Conservation (phyloP, 768 basidiomycete species). For the Boletus sp. region DNA sequence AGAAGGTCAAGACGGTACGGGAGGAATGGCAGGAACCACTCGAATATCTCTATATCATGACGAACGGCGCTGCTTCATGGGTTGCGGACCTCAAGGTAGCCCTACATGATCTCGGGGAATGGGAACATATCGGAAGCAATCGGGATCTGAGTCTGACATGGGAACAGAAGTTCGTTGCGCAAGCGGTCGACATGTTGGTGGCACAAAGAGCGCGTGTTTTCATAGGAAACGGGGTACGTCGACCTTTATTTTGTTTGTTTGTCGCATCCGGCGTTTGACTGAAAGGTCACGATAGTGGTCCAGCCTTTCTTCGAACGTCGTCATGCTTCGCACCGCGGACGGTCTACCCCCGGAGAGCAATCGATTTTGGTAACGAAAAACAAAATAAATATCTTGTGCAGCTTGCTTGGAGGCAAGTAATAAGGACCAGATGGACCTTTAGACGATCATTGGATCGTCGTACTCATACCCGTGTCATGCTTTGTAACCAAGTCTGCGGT, state of each 20-base stretch:
- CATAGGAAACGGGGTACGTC: constrained; percentile 50
- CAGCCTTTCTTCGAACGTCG: constrained; percentile 39
- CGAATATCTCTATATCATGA: constrained; percentile 43
- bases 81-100: constrained; percentile 36
- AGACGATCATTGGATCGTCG: not conserved
- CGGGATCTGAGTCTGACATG: constrained; percentile 40
- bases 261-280: not conserved
- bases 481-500: not conserved
- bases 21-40: constrained; percentile 26
- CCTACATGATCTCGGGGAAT: constrained; percentile 31
- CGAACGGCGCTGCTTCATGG: constrained; percentile 44
- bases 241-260: not conserved
- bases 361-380: constrained; percentile 32
- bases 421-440: not conserved
- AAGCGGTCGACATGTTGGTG: constrained; percentile 51
- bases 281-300: constrained; percentile 32
- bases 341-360: constrained; percentile 27
- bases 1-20: constrained; percentile 36
- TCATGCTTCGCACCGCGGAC: constrained; percentile 36
- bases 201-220: constrained; percentile 47
- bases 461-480: not conserved
- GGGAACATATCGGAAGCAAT: constrained; percentile 40
- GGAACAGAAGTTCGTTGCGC: constrained; percentile 43
- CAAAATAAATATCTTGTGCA: not conserved
- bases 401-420: too few relatives aligned